A percentile compares a stretch with the other conserved stretches of the same genome.
phyloP scores from a whole-genome alignment of 768 basidiomycete species.

The Naematelia aurantialba region DNA sequence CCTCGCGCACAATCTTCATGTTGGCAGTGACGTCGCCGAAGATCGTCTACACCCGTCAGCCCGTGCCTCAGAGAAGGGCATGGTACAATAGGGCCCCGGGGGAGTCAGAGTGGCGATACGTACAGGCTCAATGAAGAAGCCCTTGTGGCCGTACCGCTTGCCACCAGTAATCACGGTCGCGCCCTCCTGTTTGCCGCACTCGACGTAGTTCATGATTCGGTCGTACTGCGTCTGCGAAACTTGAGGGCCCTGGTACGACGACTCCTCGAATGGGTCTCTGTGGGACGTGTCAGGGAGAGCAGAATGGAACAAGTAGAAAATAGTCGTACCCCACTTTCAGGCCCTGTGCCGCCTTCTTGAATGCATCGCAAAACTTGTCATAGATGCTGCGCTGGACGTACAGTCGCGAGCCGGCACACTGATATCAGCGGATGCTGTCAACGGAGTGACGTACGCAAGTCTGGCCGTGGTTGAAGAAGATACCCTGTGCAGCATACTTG shows the following conservation, averaged over 20 bases:
- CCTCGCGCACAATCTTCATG: constrained; percentile 79
- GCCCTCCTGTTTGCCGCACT: constrained; percentile 66
- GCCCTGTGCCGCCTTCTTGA: constrained; percentile 60
- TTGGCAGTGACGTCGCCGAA: constrained; percentile 66
- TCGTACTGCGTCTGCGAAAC: constrained; percentile 56
- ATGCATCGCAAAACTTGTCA: constrained; percentile 41
- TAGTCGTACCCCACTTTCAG: constrained; percentile 60
- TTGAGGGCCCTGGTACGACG: constrained; percentile 74
- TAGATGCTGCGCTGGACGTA: constrained; percentile 46
- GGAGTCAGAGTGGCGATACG: too few relatives aligned
- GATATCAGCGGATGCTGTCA: constrained; percentile 20
- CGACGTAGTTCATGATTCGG: constrained; percentile 69
- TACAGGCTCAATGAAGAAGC: constrained; percentile 69
- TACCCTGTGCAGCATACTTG: constrained; percentile 58
- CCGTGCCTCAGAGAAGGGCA: too few relatives aligned
- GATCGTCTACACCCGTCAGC: constrained; percentile 56
- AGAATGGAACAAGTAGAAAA: background rate
- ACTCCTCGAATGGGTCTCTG: constrained; percentile 69
- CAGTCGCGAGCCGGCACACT: constrained; percentile 46
- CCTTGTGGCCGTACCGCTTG: constrained; percentile 62
- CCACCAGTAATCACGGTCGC: constrained; percentile 68
- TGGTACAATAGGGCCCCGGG: too few relatives aligned
- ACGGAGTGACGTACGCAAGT: constrained; percentile 24
- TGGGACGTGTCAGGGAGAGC: background rate
- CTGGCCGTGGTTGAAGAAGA: constrained; percentile 56